Conservation (phyloP, 2,329 filamentous ascomycete genomes). For the Diaporthe ilicicola region DNA sequence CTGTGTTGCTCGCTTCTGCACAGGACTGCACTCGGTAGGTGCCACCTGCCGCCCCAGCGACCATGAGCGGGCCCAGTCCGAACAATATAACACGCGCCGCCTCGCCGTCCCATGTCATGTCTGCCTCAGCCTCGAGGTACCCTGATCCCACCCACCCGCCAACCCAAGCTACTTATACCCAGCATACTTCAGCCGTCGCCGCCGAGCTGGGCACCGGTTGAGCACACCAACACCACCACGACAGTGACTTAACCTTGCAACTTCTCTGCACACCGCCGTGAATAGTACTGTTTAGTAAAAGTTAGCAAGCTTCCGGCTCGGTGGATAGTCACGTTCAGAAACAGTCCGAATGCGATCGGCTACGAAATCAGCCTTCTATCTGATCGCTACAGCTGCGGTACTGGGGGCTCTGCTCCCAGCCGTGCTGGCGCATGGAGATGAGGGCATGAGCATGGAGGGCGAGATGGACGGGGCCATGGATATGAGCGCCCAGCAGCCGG, state of each 20-base stretch:
- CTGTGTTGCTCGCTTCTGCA: slow-evolving; percentile 9
- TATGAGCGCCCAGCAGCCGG: slow-evolving; percentile 36
- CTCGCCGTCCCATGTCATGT: slow-evolving; percentile 1
- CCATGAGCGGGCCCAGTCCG: slow-evolving; percentile 19
- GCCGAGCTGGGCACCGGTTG: neutral
- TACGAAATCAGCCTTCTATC: slow-evolving; percentile 36
- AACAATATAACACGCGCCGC: slow-evolving; percentile 14
- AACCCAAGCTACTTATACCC: neutral
- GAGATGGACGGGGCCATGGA: slow-evolving; percentile 43
- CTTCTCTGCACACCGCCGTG: neutral
- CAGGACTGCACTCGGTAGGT: neutral
- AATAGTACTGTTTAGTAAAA: neutral
- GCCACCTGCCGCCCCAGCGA: slow-evolving; percentile 7
- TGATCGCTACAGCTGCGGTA: slow-evolving; percentile 42
- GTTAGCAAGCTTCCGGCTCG: neutral
- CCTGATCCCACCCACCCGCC: neutral
- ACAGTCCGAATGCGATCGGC: slow-evolving; percentile 37
- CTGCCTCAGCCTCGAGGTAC: neutral
- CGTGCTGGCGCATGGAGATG: slow-evolving; percentile 44
- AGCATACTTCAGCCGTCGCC: neutral
- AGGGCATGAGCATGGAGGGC: slow-evolving; percentile 43
- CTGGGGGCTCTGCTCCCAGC: slow-evolving; percentile 41
- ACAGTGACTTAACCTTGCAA: neutral
- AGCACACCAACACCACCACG: neutral
- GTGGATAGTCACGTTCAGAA: neutral